These are phyloP conservation scores for Candida tibetensis DNA, from an alignment of 805 yeast species.

Conservation along the genomic window DNA sequence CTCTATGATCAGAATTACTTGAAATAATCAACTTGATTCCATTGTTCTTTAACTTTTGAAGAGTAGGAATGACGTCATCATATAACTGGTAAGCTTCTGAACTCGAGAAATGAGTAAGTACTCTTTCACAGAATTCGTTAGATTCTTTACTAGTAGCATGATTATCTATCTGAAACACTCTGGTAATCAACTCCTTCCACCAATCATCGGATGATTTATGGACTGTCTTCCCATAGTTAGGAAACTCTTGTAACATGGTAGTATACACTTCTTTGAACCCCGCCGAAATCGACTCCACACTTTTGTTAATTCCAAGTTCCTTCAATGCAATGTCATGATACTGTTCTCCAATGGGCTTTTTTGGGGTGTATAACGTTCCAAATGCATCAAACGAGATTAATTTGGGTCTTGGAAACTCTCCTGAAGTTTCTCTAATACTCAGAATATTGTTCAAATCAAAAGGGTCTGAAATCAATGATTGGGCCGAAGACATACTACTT, in stretches of 20 bases:
- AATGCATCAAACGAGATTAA: slow-evolving; percentile 66
- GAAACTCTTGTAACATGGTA: slow-evolving; percentile 38
- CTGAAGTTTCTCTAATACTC: slow-evolving; percentile 24
- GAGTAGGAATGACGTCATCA: slow-evolving; percentile 51
- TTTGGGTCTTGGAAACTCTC: slow-evolving; percentile 35
- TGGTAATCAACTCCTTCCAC: slow-evolving; percentile 56
- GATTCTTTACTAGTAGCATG: slow-evolving; percentile 19
- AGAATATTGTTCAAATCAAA: slow-evolving; percentile 20
- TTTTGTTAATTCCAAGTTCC: slow-evolving; percentile 41
- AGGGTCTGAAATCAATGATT: slow-evolving; percentile 17
- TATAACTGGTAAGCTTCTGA: slow-evolving; percentile 51
- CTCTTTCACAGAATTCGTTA: slow-evolving; percentile 39
- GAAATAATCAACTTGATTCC: slow-evolving; percentile 43
- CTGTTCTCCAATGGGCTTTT: slow-evolving; percentile 49
- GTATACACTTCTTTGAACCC: slow-evolving; percentile 34
- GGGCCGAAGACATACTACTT: no score
- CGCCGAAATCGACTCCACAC: slow-evolving; percentile 20
- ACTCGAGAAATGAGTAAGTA: slow-evolving; percentile 49
- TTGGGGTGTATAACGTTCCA: slow-evolving; percentile 62
- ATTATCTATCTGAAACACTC: slow-evolving; percentile 39
- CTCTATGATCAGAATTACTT: slow-evolving; percentile 63
- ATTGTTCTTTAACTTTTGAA: slow-evolving; percentile 28
- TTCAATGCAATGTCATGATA: slow-evolving; percentile 46
- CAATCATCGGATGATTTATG: slow-evolving; percentile 37
- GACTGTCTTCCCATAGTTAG: slow-evolving; percentile 59